Percentiles rank a stretch among this genome's conserved stretches.
phyloP scores from a whole-genome alignment of 2,329 filamentous ascomycete species.

The Nannizzia gypsea region DNA sequence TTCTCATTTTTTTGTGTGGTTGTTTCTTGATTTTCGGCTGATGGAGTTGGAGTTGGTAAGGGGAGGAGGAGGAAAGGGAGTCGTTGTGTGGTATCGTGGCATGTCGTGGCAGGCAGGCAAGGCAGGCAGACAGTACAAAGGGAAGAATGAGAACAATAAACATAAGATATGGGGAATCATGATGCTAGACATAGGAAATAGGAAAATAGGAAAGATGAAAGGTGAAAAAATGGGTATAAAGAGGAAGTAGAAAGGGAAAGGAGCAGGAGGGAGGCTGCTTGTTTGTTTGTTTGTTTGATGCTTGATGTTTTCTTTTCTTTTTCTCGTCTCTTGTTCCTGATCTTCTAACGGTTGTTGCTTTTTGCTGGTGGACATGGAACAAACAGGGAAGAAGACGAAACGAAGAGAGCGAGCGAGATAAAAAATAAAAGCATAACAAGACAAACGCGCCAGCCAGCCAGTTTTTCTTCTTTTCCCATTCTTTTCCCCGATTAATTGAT shows the following conservation, averaged over 20 bases:
- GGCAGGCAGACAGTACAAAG: neutral
- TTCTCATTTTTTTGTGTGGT: neutral
- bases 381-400: neutral
- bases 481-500: too few species aligned
- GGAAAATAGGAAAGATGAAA: too few species aligned
- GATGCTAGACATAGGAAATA: neutral
- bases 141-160: neutral
- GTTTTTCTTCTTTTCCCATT: too few species aligned
- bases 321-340: neutral
- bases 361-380: neutral
- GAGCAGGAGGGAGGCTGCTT: neutral
- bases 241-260: neutral
- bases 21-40: neutral
- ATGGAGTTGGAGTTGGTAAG: neutral
- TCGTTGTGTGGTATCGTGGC: neutral
- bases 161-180: neutral
- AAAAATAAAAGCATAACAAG: neutral
- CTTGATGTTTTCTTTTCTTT: neutral
- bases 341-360: neutral
- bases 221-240: neutral
- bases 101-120: neutral
- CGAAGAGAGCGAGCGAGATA: neutral
- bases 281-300: too few species aligned
- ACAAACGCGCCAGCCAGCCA: neutral
- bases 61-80: too few species aligned